Conservation (phyloP, 2,329 filamentous ascomycete species). For the Corniculantispora saksenae region DNA sequence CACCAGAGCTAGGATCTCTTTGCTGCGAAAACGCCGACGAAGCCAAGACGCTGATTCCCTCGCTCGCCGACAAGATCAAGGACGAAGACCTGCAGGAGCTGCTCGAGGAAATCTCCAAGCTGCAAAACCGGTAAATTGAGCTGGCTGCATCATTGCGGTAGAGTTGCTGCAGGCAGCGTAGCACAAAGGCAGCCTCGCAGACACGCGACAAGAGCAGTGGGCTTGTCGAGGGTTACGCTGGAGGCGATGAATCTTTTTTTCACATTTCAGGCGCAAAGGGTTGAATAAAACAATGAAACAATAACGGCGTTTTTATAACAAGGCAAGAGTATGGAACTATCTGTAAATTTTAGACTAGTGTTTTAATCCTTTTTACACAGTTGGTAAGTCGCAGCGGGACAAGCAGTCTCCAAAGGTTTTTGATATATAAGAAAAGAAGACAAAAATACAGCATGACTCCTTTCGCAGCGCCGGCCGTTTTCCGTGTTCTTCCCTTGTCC, state of each 20-base stretch:
- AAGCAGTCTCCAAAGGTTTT: neutral
- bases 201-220: slow-evolving; percentile 17
- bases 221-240: slow-evolving; percentile 9
- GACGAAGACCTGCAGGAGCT: slow-evolving; percentile 87
- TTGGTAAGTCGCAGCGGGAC: neutral
- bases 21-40: slow-evolving; percentile 93
- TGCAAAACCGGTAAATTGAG: slow-evolving; percentile 47
- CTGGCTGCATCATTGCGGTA: too few species aligned
- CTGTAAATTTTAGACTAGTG: slow-evolving; percentile 7
- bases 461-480: neutral
- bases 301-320: slow-evolving; percentile 20
- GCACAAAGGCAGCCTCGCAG: neutral
- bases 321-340: slow-evolving; percentile 5
- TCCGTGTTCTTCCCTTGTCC: neutral
- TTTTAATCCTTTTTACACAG: neutral
- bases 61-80: slow-evolving; percentile 81
- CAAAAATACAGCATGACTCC: slow-evolving; percentile 13
- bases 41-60: slow-evolving; percentile 94
- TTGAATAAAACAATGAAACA: slow-evolving; percentile 26
- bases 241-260: slow-evolving; percentile 13
- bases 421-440: neutral
- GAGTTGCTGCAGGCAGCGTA: neutral
- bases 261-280: slow-evolving; percentile 34
- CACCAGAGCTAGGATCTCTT: slow-evolving; percentile 66
- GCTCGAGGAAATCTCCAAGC: slow-evolving; percentile 86